Evolutionary conservation across 345 rosid genomes (phyloP), one percentile per base, ranked within the genome.

Genomic region (Draba incana): DNA sequence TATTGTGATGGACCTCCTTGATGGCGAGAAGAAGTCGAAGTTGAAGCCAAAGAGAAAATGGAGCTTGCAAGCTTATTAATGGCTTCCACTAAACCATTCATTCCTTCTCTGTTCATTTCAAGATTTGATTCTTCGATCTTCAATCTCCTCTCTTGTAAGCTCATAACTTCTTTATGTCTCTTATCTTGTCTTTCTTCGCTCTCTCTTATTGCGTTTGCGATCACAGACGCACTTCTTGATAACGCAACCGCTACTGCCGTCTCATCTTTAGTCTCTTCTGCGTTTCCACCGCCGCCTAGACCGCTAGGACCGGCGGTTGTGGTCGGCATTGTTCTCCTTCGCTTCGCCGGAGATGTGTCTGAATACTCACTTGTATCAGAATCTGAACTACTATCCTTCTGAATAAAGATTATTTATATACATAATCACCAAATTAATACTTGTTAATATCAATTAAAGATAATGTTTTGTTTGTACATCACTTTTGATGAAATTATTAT

Each of bases 51-150:
- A 62, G 92, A 72, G 28, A 83, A 76, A 73, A 92, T 89, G 5
- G 98, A 89, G 71, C 80, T 84, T 68, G 97, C 92, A 14, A 92
- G 92, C 62, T 83, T 86, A 78, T 88, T 89, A 83, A 92, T 83
- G 75, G 97, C 89, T 43, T 85, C 88, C 14, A 85, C 90, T 31
- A 92, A 75, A 11, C 85, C 95, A 80, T 62, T 73, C 63, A 86
- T 82, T 1, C 91, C 92, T 74, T 80, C 79, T 64, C 78, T 72
- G 59, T 75, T 84, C 56, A 81, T 85, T 79, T 89, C 88, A 30
- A 79, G 73, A 57, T 84, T 89, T 0, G 88, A 78, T 69, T 89
- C 86, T 73, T 92, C 97, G 10, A 88, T 77, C 86, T 62, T 74
- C 8, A 89, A 70, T 68, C 92, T 86, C 75, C 86, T 81, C 61